These are phyloP conservation scores for Monilinia fructigena DNA, from an alignment of 2,329 filamentous ascomycete genomes.

Conservation along the genomic window DNA sequence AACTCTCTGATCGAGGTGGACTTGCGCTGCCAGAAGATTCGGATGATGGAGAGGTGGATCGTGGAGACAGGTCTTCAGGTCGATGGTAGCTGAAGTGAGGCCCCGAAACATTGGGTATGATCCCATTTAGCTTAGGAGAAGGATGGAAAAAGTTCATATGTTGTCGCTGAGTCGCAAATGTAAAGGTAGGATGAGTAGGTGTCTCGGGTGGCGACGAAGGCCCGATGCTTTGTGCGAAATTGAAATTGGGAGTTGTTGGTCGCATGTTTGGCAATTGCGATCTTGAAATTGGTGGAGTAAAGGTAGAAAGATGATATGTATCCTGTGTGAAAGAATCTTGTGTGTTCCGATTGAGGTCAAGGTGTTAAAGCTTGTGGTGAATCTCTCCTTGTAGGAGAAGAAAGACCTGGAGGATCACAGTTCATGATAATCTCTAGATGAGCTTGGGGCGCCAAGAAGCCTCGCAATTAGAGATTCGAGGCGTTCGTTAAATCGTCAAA, in stretches of 20 bases:
- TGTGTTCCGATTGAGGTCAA: constrained; percentile 31
- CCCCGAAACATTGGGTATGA: constrained; percentile 43
- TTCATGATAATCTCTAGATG: constrained; percentile 39
- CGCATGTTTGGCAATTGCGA: constrained; percentile 40
- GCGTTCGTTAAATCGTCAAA: constrained; percentile 25
- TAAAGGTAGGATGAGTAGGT: constrained; percentile 43
- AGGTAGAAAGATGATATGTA: neutral
- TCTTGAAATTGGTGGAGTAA: constrained; percentile 17
- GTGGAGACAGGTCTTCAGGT: constrained; percentile 44
- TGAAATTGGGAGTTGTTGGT: constrained; percentile 47
- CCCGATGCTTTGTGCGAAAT: constrained; percentile 40
- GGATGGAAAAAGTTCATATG: constrained; percentile 33
- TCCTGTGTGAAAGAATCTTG: neutral
- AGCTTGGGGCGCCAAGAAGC: constrained; percentile 32
- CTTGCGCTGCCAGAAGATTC: constrained; percentile 31
- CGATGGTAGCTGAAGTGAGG: constrained; percentile 40
- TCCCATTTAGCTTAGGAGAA: constrained; percentile 42
- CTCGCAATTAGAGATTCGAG: constrained; percentile 32
- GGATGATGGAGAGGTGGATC: constrained; percentile 39
- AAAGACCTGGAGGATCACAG: constrained; percentile 39
- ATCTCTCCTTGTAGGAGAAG: constrained; percentile 41
- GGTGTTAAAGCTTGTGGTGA: constrained; percentile 39
- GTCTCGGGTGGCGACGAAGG: constrained; percentile 51
- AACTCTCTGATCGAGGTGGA: constrained; percentile 36
- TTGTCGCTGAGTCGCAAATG: constrained; percentile 35